Evolutionary conservation across 176 grass and related monocot species (phyloP).

Genomic region (Oryza punctata): DNA sequence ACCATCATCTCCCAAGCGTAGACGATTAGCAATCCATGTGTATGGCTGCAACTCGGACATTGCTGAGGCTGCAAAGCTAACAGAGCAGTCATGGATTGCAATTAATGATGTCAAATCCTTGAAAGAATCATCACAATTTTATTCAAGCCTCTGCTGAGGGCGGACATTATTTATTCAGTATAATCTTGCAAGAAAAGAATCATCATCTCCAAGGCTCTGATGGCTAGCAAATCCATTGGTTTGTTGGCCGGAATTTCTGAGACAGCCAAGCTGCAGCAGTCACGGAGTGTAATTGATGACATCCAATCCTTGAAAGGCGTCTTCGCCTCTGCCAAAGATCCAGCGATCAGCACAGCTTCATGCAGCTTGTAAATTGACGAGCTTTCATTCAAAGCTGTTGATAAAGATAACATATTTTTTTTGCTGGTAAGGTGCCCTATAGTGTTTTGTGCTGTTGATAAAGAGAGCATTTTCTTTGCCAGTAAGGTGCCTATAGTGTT

Average conservation of each 20-base stretch:
- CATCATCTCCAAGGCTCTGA: constrained; percentile 33
- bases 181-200: constrained; percentile 31
- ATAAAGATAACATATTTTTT: background rate
- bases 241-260: constrained; percentile 37
- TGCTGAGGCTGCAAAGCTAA: constrained; percentile 56
- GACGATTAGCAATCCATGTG: constrained; percentile 72
- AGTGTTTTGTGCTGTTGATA: background rate
- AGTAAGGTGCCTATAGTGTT: constrained; percentile 12
- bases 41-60: constrained; percentile 75
- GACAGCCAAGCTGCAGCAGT: constrained; percentile 35
- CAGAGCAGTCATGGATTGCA: constrained; percentile 60
- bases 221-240: constrained; percentile 34
- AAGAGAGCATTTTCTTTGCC: background rate
- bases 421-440: constrained; percentile 14
- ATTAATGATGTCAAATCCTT: constrained; percentile 73
- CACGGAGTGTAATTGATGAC: constrained; percentile 37
- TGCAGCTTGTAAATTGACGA: constrained; percentile 8
- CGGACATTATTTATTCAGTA: constrained; percentile 38
- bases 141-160: constrained; percentile 69
- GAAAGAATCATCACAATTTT: constrained; percentile 72
- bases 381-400: background rate
- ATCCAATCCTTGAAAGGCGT: constrained; percentile 41
- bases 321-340: constrained; percentile 37
- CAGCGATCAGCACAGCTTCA: background rate
- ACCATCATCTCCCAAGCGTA: constrained; percentile 56